Evolutionary conservation across 1,139 yeast genomes (phyloP), one percentile per base, ranked within the genome.

Genomic region (Hyphopichia wangnamkhiaoensis): DNA sequence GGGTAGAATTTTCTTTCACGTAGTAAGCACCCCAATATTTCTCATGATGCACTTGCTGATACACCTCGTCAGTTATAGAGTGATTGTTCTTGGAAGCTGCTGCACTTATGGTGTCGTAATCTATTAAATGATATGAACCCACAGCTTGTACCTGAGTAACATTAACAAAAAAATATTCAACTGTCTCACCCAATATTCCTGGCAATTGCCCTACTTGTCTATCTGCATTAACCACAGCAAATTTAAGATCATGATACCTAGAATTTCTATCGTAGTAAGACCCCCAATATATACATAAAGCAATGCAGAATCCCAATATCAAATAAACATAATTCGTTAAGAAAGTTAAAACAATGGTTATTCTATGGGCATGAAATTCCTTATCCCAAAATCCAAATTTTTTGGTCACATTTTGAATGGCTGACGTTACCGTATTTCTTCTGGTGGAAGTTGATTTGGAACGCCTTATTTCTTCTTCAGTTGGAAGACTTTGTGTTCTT

Each of bases 201-300:
- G 65, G 63, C 10, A 61, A 38, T 6, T 45, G 39, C 2, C 56
- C 57, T 3, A 47, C 49, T 17, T 47, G 51, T 18, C 40, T 41
- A 35, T 64, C 71, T 5, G 61, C 68, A 17, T 58, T 47, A 15
- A 62, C 41, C 3, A 64, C 58, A 2, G 59, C 64, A 41, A 54
- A 58, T 17, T 55, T 49, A 30, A 64, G 38, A 37, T 58, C 46
- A 31, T 45, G 48, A 39, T 44, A 61, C 10, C 59, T 47, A 6
- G 45, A 29, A 3, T 39, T 33, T 30, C 68, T 47, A 24, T 56
- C 38, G 30, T 49, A 61, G 44, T 60, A 64, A 2, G 63, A 47
- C 4, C 68, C 69, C 67, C 69, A 63, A 40, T 64, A 65, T 17
- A 64, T 49, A 39, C 60, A 56, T 15, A 64, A 53, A 1, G 59